Evolutionary conservation across 257 asterid species (phyloP).

Genomic region (Plantago ovata): DNA sequence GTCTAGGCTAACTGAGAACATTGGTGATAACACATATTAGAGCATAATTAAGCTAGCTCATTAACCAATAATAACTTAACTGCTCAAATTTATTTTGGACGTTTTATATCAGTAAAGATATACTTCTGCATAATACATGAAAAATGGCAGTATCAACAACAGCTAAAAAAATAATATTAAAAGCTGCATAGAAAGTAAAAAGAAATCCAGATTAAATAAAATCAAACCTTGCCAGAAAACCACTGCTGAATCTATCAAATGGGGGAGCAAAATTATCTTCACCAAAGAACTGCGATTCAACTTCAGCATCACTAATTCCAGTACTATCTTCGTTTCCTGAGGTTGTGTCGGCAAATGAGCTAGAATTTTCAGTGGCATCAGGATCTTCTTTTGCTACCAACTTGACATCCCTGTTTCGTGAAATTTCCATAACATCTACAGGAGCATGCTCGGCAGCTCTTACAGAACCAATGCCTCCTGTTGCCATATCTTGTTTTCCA

Average conservation of each 20-base stretch:
- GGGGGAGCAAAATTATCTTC: slow-evolving; percentile 49
- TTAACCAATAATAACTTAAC: neutral
- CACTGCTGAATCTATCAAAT: slow-evolving; percentile 56
- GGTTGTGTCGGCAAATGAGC: slow-evolving; percentile 69
- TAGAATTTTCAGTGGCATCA: slow-evolving; percentile 82
- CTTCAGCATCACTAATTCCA: slow-evolving; percentile 81
- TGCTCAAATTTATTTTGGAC: neutral
- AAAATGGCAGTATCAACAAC: too few species aligned
- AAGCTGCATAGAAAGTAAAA: too few species aligned
- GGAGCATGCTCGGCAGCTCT: slow-evolving; percentile 33
- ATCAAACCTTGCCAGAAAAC: slow-evolving; percentile 65
- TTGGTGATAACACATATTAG: neutral
- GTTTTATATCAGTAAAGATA: neutral
- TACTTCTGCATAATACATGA: too few species aligned
- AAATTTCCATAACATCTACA: slow-evolving; percentile 48
- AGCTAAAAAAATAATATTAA: too few species aligned
- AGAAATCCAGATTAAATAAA: slow-evolving; percentile 2
- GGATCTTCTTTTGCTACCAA: slow-evolving; percentile 64
- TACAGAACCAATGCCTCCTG: slow-evolving; percentile 29
- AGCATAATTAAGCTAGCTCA: neutral
- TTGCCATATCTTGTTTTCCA: slow-evolving; percentile 28
- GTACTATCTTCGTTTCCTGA: slow-evolving; percentile 57
- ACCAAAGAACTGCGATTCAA: slow-evolving; percentile 60
- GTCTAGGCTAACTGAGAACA: neutral
- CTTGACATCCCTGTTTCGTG: slow-evolving; percentile 39